Evolutionary conservation across 352 stramenopile genomes (phyloP).

Genomic region (Plasmopara muralis): DNA sequence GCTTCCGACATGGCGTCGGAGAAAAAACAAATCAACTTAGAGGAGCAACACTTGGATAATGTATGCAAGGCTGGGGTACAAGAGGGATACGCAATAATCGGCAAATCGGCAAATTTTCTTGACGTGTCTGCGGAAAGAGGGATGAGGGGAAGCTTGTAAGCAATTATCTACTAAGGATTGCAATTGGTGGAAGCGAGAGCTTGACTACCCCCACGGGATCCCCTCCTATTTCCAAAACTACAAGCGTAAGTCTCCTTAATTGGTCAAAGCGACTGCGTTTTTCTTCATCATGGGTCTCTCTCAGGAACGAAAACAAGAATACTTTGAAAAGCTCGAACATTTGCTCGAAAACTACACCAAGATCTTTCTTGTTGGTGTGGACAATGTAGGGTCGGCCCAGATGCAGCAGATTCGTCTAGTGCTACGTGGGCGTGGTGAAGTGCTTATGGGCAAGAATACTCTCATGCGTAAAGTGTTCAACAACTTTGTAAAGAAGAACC

Average conservation of each 20-base stretch:
- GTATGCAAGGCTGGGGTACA: too few relatives aligned
- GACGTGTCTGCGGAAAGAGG: constrained; percentile 5
- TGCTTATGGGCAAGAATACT: constrained; percentile 99
- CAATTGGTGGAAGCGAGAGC: constrained; percentile 36
- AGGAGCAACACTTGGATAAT: too few relatives aligned
- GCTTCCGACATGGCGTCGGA: constrained; percentile 41
- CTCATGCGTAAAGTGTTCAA: constrained; percentile 98
- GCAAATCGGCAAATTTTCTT: too few relatives aligned
- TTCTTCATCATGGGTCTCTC: constrained; percentile 89
- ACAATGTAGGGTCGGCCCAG: constrained; percentile 99
- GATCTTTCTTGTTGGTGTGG: constrained; percentile 97
- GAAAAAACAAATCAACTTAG: not conserved
- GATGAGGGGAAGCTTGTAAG: constrained; percentile 3
- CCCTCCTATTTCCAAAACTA: constrained; percentile 38
- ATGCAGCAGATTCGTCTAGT: constrained; percentile 97
- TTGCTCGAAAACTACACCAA: constrained; percentile 96
- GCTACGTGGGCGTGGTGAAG: constrained; percentile 91
- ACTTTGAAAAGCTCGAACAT: constrained; percentile 95
- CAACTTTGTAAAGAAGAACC: constrained; percentile 97
- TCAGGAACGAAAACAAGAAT: constrained; percentile 96
- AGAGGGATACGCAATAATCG: too few relatives aligned
- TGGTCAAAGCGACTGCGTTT: constrained; percentile 87
- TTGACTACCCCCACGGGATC: not conserved
- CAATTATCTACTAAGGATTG: constrained; percentile 3
- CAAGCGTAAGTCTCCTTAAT: constrained; percentile 80